Evolutionary conservation across 164 flowering plant species (phyloP).

Genomic region (Vitis riparia): DNA sequence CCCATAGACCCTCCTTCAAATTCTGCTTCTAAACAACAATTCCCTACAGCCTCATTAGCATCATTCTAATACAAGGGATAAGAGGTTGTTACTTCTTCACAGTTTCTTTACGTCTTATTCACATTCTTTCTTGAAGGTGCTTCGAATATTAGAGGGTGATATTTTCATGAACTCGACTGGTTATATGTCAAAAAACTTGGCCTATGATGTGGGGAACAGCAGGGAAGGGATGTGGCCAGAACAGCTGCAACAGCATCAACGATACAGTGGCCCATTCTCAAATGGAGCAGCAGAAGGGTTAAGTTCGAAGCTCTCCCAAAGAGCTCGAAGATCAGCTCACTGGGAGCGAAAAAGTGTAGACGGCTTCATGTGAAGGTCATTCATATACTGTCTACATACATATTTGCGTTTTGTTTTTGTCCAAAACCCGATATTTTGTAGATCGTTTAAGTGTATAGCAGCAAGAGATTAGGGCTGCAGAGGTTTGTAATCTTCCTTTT

Average conservation of each 20-base stretch:
- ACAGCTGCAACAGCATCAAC: constrained; percentile 6
- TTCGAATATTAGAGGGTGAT: constrained; percentile 19
- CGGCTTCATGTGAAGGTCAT: neutral
- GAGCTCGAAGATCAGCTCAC: neutral
- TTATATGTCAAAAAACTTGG: neutral
- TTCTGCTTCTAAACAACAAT: neutral
- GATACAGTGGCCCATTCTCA: neutral
- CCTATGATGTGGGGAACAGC: neutral
- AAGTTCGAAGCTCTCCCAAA: too few species aligned
- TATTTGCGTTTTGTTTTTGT: too few species aligned
- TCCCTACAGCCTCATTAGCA: neutral
- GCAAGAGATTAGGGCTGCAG: too few species aligned
- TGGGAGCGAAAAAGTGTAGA: neutral
- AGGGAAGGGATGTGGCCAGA: neutral
- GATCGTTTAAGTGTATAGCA: too few species aligned
- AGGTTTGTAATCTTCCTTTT: too few species aligned
- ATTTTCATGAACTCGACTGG: constrained; percentile 5
- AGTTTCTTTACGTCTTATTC: neutral
- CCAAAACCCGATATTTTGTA: too few species aligned
- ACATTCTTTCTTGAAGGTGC: constrained; percentile 9
- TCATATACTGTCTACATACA: too few species aligned
- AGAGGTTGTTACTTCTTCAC: neutral
- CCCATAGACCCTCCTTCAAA: neutral
- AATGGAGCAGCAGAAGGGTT: neutral
- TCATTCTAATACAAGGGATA: too few species aligned